Conservation (phyloP, 164 flowering plant genomes). For the Santalum album region DNA sequence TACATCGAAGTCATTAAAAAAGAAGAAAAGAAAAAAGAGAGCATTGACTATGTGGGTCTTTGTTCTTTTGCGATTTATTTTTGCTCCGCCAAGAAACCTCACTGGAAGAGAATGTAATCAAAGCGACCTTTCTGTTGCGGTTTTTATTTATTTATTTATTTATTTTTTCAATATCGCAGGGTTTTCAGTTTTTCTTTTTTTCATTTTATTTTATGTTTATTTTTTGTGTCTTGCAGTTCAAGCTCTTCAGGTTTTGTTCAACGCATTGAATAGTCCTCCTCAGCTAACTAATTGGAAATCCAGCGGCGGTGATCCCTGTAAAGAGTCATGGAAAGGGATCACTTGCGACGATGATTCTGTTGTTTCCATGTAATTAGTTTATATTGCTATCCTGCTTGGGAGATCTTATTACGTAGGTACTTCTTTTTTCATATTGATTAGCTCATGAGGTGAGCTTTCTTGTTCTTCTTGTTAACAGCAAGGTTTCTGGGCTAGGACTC, state of each 20-base stretch:
- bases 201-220: background rate
- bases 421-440: conserved; percentile 4
- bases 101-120: no score
- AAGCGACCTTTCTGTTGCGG: no score
- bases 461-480: conserved; percentile 44
- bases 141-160: no score
- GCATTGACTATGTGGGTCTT: conserved; percentile 3
- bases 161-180: background rate
- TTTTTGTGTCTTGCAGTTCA: conserved; percentile 33
- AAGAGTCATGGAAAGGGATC: conserved; percentile 81
- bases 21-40: background rate
- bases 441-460: conserved; percentile 7
- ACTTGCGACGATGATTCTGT: conserved; percentile 70
- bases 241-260: conserved; percentile 64
- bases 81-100: no score
- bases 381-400: background rate
- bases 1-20: background rate
- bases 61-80: background rate
- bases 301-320: conserved; percentile 85
- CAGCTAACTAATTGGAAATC: conserved; percentile 76
- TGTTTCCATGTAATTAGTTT: conserved; percentile 44
- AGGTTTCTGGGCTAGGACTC: conserved; percentile 65
- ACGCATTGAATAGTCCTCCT: conserved; percentile 56
- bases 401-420: background rate
- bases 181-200: background rate